These are phyloP conservation scores for Xerocomus cyaneibrunnescens DNA, from an alignment of 1,284 basidiomycete genomes.

Conservation along the genomic window DNA sequence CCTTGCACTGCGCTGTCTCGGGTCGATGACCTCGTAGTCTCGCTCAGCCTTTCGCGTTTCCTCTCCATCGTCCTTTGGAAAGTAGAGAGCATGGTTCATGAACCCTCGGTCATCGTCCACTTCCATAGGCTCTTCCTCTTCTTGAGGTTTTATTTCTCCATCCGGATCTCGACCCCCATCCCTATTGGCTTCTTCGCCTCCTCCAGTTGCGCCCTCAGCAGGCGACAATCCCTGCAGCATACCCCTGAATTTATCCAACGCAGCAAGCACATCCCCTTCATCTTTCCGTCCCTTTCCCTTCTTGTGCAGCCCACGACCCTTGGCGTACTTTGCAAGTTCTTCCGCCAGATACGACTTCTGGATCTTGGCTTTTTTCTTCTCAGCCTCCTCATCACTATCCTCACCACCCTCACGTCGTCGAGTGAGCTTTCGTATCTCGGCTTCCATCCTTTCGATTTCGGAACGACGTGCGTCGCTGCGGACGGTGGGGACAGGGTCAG, in stretches of 20 bases:
- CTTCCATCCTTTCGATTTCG: slow-evolving; percentile 87
- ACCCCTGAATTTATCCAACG: slow-evolving; percentile 69
- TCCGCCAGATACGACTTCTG: slow-evolving; percentile 75
- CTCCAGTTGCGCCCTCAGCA: slow-evolving; percentile 35
- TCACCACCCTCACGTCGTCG: slow-evolving; percentile 51
- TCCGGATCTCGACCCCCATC: slow-evolving; percentile 20
- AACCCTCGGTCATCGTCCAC: slow-evolving; percentile 83
- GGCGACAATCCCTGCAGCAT: slow-evolving; percentile 54
- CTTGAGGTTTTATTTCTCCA: slow-evolving; percentile 12
- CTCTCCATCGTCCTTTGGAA: slow-evolving; percentile 76
- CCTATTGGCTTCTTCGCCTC: slow-evolving; percentile 31
- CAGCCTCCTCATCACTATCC: slow-evolving; percentile 58
- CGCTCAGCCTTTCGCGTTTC: slow-evolving; percentile 80
- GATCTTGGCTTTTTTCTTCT: slow-evolving; percentile 57
- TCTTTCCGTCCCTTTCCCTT: slow-evolving; percentile 57
- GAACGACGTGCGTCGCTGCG: slow-evolving; percentile 65
- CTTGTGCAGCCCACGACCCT: slow-evolving; percentile 57
- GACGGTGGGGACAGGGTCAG: slow-evolving; percentile 6
- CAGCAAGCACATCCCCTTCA: slow-evolving; percentile 75
- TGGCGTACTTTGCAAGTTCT: slow-evolving; percentile 77
- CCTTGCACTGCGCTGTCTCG: slow-evolving; percentile 62
- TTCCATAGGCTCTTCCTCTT: slow-evolving; percentile 65
- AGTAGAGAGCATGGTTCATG: slow-evolving; percentile 72
- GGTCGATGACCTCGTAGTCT: slow-evolving; percentile 89
- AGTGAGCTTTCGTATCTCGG: slow-evolving; percentile 76